A percentile compares a stretch with the other conserved stretches of the same genome.
These are phyloP conservation scores for Candida schatavii DNA, from an alignment of 805 yeast species.

Conservation along the genomic window DNA sequence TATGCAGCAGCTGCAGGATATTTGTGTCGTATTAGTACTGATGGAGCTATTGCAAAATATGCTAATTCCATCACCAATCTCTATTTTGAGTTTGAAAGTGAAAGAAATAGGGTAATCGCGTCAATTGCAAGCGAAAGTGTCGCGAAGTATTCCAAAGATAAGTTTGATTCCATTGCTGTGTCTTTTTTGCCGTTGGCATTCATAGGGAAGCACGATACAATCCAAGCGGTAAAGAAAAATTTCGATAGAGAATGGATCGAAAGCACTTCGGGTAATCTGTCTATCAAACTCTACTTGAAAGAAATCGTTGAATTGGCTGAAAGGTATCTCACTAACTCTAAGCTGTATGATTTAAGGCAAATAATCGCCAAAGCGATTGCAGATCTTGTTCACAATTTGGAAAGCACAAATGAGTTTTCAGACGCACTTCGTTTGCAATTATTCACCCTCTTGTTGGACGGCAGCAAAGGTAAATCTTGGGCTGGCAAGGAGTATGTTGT, in stretches of 20 bases:
- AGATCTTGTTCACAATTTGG: conserved; percentile 49
- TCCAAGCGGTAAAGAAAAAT: conserved; percentile 38
- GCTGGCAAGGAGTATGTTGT: conserved; percentile 78
- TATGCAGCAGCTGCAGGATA: conserved; percentile 83
- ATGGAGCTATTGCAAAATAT: conserved; percentile 52
- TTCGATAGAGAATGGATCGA: conserved; percentile 77
- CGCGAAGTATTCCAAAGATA: conserved; percentile 68
- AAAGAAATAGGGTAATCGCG: conserved; percentile 48
- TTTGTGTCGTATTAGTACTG: conserved; percentile 58
- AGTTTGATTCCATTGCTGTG: conserved; percentile 57
- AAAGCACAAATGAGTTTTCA: conserved; percentile 22
- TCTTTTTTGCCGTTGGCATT: conserved; percentile 76
- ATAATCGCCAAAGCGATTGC: conserved; percentile 68
- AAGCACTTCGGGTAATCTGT: conserved; percentile 71
- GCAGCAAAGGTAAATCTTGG: conserved; percentile 81
- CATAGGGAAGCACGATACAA: conserved; percentile 69
- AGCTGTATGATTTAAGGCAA: conserved; percentile 62
- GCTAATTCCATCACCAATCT: conserved; percentile 46
- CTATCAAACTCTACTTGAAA: conserved; percentile 62
- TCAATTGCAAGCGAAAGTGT: conserved; percentile 65
- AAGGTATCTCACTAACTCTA: conserved; percentile 47
- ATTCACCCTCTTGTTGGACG: conserved; percentile 52
- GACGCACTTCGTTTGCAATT: conserved; percentile 25
- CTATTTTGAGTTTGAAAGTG: conserved; percentile 57
- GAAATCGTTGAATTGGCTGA: conserved; percentile 62